phyloP scores from a whole-genome alignment of 2,329 filamentous ascomycete genomes.

The Ophiobolus disseminans region DNA sequence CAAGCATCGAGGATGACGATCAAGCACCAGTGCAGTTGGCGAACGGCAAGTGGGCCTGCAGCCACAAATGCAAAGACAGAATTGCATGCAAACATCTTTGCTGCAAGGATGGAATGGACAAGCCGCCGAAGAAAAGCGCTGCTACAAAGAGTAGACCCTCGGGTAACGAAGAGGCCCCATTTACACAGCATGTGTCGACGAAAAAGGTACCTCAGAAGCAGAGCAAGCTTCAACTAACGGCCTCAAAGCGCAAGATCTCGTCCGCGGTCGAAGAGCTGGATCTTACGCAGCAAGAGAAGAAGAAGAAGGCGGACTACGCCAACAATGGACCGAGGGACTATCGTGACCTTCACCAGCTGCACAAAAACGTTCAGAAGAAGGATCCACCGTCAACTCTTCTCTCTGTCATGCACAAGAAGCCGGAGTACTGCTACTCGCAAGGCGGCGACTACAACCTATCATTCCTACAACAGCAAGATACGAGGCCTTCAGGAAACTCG shows the following conservation, averaged over 20 bases:
- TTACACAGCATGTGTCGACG: neutral
- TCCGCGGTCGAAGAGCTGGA: conserved; percentile 38
- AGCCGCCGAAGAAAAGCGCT: conserved; percentile 59
- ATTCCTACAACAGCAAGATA: conserved; percentile 19
- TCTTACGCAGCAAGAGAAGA: conserved; percentile 42
- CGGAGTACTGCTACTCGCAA: conserved; percentile 33
- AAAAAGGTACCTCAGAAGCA: conserved; percentile 28
- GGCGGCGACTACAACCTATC: conserved; percentile 30
- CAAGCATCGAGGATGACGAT: conserved; percentile 13
- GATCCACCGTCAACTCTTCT: conserved; percentile 27
- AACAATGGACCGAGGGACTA: conserved; percentile 25
- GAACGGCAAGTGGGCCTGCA: conserved; percentile 78
- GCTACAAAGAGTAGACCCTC: conserved; percentile 30
- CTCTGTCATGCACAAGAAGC: conserved; percentile 37
- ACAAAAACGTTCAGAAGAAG: conserved; percentile 31
- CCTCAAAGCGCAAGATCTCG: conserved; percentile 35
- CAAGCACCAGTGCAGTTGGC: conserved; percentile 61
- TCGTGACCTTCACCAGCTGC: conserved; percentile 33
- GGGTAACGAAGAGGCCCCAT: conserved; percentile 10
- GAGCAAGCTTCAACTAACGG: conserved; percentile 36
- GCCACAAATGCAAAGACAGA: conserved; percentile 72
- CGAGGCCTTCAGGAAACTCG: conserved; percentile 9
- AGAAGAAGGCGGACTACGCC: conserved; percentile 24
- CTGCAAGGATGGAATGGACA: conserved; percentile 74
- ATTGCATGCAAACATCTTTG: conserved; percentile 73